Evolutionary conservation across 225 moss, liverwort and hornwort genomes (phyloP).

Genomic region (Takakia lepidozioides): DNA sequence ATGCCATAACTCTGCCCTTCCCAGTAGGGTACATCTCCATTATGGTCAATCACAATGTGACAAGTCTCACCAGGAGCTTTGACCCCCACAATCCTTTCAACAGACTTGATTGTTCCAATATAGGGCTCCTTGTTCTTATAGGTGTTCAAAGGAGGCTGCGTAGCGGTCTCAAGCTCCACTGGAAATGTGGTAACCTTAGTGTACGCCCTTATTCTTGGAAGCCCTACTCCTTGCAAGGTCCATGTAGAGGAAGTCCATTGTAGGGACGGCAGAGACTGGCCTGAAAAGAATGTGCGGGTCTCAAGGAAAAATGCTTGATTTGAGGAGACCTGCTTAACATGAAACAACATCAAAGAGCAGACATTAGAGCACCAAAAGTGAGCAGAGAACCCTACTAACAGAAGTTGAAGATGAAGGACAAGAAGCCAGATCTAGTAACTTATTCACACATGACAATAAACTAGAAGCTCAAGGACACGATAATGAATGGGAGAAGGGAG

Average conservation of each 20-base stretch:
- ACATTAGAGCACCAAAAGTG: too few relatives aligned
- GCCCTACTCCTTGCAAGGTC: slow-evolving; percentile 3
- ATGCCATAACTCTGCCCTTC: slow-evolving; percentile 98
- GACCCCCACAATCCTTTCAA: slow-evolving; percentile 89
- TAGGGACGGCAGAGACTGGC: slow-evolving; percentile 14
- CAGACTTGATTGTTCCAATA: slow-evolving; percentile 62
- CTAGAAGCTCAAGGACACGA: too few relatives aligned
- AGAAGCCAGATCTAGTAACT: too few relatives aligned
- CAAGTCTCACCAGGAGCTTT: slow-evolving; percentile 95
- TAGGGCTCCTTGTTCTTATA: slow-evolving; percentile 84
- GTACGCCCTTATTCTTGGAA: slow-evolving; percentile 8
- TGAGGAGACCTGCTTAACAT: not conserved
- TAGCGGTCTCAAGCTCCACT: slow-evolving; percentile 44
- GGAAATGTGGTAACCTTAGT: slow-evolving; percentile 44
- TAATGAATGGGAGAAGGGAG: too few relatives aligned
- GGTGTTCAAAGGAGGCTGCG: slow-evolving; percentile 67
- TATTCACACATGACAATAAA: too few relatives aligned
- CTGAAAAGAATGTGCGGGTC: slow-evolving; percentile 23
- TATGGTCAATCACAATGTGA: slow-evolving; percentile 90
- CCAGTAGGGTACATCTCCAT: slow-evolving; percentile 82
- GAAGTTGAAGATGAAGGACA: too few relatives aligned
- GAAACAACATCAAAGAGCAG: too few relatives aligned
- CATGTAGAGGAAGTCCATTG: slow-evolving; percentile 1
- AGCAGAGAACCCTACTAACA: too few relatives aligned
- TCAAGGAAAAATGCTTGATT: slow-evolving; percentile 6